These are phyloP conservation scores for Benincasa hispida DNA, from an alignment of 306 rosid genomes.

Conservation along the genomic window DNA sequence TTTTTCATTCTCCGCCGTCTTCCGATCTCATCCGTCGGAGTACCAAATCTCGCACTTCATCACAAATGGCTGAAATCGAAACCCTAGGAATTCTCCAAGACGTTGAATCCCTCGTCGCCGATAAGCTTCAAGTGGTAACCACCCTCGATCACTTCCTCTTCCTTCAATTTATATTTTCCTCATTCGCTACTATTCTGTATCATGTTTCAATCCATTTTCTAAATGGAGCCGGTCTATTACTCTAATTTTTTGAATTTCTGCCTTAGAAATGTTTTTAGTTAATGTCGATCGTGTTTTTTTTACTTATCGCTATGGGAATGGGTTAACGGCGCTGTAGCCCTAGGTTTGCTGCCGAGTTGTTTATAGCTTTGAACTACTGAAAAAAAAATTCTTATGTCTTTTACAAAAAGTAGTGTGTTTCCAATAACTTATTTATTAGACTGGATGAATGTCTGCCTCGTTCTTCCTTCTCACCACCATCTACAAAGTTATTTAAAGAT, in stretches of 20 bases:
- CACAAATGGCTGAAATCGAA: slow-evolving; percentile 31
- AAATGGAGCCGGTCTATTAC: not conserved
- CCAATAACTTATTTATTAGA: not conserved
- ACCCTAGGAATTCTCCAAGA: slow-evolving; percentile 51
- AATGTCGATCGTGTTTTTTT: not conserved
- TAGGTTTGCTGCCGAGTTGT: not conserved
- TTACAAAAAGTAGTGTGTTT: not conserved
- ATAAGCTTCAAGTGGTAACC: slow-evolving; percentile 76
- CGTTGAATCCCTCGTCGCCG: slow-evolving; percentile 59
- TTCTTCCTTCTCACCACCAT: not conserved
- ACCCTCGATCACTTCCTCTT: too few species aligned
- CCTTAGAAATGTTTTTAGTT: not conserved
- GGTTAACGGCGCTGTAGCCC: not conserved
- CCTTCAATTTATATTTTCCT: not conserved
- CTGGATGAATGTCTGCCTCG: not conserved
- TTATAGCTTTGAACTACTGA: not conserved
- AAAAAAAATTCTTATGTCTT: not conserved
- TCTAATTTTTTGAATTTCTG: not conserved
- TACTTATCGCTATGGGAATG: not conserved
- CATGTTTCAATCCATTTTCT: not conserved
- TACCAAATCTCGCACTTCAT: not conserved
- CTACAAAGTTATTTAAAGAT: not conserved
- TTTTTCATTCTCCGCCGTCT: not conserved
- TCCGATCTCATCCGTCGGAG: not conserved
- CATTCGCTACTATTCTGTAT: not conserved